phyloP scores from a whole-genome alignment of 2,329 filamentous ascomycete species.

The Curvularia sp. region DNA sequence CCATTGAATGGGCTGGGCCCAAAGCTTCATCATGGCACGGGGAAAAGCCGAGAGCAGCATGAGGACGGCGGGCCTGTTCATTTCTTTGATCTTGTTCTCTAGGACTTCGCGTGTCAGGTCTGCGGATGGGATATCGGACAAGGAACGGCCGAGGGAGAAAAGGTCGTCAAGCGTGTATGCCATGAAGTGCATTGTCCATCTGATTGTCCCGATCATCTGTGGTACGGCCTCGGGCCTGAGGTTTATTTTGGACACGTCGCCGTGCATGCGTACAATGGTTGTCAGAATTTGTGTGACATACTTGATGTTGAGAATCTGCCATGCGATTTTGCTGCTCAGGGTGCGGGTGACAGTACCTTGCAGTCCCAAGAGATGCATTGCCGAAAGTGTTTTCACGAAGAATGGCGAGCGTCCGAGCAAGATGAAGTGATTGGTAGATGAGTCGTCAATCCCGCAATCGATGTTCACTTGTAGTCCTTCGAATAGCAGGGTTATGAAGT shows the following conservation, averaged over 20 bases:
- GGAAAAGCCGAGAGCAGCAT: constrained; percentile 47
- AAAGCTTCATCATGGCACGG: constrained; percentile 49
- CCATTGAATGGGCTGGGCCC: constrained; percentile 44
- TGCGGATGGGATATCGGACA: constrained; percentile 31
- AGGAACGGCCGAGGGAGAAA: constrained; percentile 35
- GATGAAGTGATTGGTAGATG: constrained; percentile 57
- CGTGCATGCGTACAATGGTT: constrained; percentile 58
- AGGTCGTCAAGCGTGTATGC: constrained; percentile 64
- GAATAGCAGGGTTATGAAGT: constrained; percentile 71
- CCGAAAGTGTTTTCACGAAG: constrained; percentile 77
- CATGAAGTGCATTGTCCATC: constrained; percentile 76
- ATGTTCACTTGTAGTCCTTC: constrained; percentile 62
- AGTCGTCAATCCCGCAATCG: constrained; percentile 81
- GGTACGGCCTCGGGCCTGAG: constrained; percentile 45
- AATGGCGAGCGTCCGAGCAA: constrained; percentile 64
- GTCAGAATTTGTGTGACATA: constrained; percentile 70
- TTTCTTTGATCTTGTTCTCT: constrained; percentile 34
- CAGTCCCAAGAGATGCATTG: constrained; percentile 77
- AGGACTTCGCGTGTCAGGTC: constrained; percentile 50
- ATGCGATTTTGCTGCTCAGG: constrained; percentile 76
- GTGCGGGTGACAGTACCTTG: constrained; percentile 54
- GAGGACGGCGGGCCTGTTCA: constrained; percentile 47
- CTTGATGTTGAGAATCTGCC: constrained; percentile 76
- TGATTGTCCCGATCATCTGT: constrained; percentile 69
- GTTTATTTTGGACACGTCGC: constrained; percentile 58